Evolutionary conservation across 495 filamentous ascomycete genomes (phyloP).

Genomic region (Hypomontagnella monticulosa): DNA sequence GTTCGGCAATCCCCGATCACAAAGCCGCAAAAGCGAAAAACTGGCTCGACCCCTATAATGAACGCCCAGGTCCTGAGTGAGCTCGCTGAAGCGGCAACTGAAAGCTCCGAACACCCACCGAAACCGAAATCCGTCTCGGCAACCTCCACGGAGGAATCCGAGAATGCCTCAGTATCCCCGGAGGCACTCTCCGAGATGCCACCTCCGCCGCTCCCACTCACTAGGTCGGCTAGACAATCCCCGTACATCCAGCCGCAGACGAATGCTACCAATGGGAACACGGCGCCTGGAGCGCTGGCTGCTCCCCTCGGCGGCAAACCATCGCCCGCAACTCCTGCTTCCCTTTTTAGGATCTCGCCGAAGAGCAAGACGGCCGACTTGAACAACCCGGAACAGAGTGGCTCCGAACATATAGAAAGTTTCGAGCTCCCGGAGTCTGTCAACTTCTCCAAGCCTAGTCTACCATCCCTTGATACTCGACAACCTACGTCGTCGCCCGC

Average conservation of each 20-base stretch:
- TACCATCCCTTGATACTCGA: slow-evolving; percentile 58
- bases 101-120: slow-evolving; percentile 33
- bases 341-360: slow-evolving; percentile 76
- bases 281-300: slow-evolving; percentile 25
- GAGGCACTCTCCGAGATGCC: slow-evolving; percentile 67
- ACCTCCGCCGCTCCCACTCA: slow-evolving; percentile 63
- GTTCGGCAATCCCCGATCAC: slow-evolving; percentile 86
- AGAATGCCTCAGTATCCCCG: slow-evolving; percentile 65
- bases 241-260: slow-evolving; percentile 59
- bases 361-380: slow-evolving; percentile 47
- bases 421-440: slow-evolving; percentile 72
- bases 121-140: slow-evolving; percentile 49
- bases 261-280: slow-evolving; percentile 43
- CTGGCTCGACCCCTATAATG: slow-evolving; percentile 64
- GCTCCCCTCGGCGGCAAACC: slow-evolving; percentile 48
- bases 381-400: slow-evolving; percentile 49
- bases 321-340: slow-evolving; percentile 81
- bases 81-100: slow-evolving; percentile 52
- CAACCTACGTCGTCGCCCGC: slow-evolving; percentile 48
- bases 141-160: slow-evolving; percentile 55
- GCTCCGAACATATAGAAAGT: slow-evolving; percentile 72
- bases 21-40: slow-evolving; percentile 76
- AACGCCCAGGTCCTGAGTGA: slow-evolving; percentile 65
- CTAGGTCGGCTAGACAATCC: slow-evolving; percentile 58
- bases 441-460: slow-evolving; percentile 56